These are phyloP conservation scores for Blastobotrys raffinosifermentans DNA, from an alignment of 1,139 yeast species.

Conservation along the genomic window DNA sequence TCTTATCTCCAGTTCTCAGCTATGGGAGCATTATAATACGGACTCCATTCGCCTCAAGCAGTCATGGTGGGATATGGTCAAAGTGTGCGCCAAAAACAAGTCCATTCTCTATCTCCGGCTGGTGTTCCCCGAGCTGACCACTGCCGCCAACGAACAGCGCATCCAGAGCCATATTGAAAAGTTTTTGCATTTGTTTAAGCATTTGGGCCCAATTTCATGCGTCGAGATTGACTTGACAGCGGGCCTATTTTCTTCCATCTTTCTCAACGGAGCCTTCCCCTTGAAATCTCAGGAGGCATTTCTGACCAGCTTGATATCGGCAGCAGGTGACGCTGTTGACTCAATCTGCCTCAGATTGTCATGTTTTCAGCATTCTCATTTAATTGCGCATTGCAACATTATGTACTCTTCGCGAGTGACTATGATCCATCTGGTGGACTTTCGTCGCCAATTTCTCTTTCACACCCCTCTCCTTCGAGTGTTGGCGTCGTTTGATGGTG, in stretches of 20 bases:
- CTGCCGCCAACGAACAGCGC: slow-evolving; percentile 7
- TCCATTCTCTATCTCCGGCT: slow-evolving; percentile 10
- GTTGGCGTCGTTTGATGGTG: slow-evolving; percentile 10
- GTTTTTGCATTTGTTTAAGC: slow-evolving; percentile 6
- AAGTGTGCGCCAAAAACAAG: slow-evolving; percentile 9
- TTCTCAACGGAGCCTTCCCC: slow-evolving; percentile 4
- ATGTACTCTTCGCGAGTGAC: slow-evolving; percentile 5
- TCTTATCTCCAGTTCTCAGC: slow-evolving; percentile 12
- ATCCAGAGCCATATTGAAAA: slow-evolving; percentile 7
- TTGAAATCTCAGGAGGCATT: slow-evolving; percentile 7
- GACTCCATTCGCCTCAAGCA: slow-evolving; percentile 3
- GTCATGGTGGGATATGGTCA: slow-evolving; percentile 12
- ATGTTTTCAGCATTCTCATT: slow-evolving; percentile 10
- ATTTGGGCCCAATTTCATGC: slow-evolving; percentile 10
- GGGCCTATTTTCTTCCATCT: slow-evolving; percentile 10
- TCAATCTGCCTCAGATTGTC: slow-evolving; percentile 10
- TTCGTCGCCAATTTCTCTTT: slow-evolving; percentile 10
- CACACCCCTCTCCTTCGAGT: slow-evolving; percentile 9
- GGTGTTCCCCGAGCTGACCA: slow-evolving; percentile 12
- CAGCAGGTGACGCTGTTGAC: slow-evolving; percentile 3
- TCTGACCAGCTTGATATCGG: slow-evolving; percentile 5
- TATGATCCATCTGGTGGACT: slow-evolving; percentile 13
- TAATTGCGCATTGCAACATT: slow-evolving; percentile 8
- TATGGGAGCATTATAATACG: background rate
- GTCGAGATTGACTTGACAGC: slow-evolving; percentile 14